phyloP scores from a whole-genome alignment of 2,329 filamentous ascomycete species.

The Xylaria sp. region DNA sequence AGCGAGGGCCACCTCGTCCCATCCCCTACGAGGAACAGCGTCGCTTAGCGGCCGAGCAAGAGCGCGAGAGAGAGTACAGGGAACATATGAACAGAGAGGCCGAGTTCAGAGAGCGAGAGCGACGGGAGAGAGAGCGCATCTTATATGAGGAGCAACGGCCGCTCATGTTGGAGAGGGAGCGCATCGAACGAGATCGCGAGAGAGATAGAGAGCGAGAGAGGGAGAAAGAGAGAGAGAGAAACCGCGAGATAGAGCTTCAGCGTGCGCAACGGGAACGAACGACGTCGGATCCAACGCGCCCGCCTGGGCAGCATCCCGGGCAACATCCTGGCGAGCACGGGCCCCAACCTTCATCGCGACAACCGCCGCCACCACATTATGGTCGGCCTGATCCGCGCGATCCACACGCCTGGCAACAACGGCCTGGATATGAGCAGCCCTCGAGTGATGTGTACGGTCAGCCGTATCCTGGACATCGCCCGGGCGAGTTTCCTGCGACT shows the following conservation, averaged over 20 bases:
- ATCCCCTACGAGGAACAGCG: slow-evolving; percentile 66
- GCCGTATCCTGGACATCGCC: slow-evolving; percentile 56
- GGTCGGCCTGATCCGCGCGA: slow-evolving; percentile 47
- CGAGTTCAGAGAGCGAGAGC: slow-evolving; percentile 60
- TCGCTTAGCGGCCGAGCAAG: slow-evolving; percentile 61
- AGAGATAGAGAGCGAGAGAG: slow-evolving; percentile 47
- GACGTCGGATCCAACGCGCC: slow-evolving; percentile 61
- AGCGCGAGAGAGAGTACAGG: slow-evolving; percentile 50
- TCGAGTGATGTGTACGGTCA: slow-evolving; percentile 57
- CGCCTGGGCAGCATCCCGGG: slow-evolving; percentile 57
- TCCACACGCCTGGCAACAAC: slow-evolving; percentile 51
- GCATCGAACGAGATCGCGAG: slow-evolving; percentile 60
- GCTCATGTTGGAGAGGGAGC: slow-evolving; percentile 48
- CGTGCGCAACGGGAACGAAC: slow-evolving; percentile 56
- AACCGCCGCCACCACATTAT: slow-evolving; percentile 56
- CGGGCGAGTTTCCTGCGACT: slow-evolving; percentile 61
- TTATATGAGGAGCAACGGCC: slow-evolving; percentile 52
- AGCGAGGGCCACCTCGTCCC: slow-evolving; percentile 57
- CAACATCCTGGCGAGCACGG: slow-evolving; percentile 60
- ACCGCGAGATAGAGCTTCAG: slow-evolving; percentile 43
- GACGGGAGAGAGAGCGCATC: slow-evolving; percentile 52
- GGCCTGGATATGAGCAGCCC: slow-evolving; percentile 56
- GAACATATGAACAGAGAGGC: slow-evolving; percentile 54
- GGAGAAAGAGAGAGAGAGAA: slow-evolving; percentile 32
- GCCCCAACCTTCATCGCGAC: slow-evolving; percentile 52